Base-by-base conservation (phyloP, 768 basidiomycete genomes). In the Auricularia sp. region DNA sequence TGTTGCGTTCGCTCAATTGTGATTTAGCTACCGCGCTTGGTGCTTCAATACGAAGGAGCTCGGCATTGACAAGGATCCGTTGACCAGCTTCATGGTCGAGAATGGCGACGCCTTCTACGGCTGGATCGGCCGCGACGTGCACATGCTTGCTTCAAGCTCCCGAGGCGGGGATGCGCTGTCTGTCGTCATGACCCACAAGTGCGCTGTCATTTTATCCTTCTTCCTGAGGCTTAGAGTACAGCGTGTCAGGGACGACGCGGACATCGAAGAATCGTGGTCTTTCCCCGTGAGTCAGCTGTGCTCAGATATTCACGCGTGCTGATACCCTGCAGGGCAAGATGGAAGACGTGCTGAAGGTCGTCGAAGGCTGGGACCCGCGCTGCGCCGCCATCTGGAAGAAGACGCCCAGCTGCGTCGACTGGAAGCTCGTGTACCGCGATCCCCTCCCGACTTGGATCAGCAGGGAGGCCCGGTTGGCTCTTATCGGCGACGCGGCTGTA, bases 401-500 rank as follows among this genome's bases (percentile, higher is more conserved):
- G 63, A 71, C 69, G 18, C 68, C 71, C 3, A 67, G 70, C 54
- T 67, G 68, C 24, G 63, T 71, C 62, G 69, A 72, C 66, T 72
- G 71, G 71, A 72, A 72, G 63, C 64, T 72, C 44, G 68, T 71
- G n/a, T 70, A 66, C 65, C 69, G 70, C 39, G 70, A 69, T 35
- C 71, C 71, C 18, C 66, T 72, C 0, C 71, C 70, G 10, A 69
- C 67, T 3, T 75, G 73, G 64, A 67, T 73, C 45, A 71, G 68
- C 63, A 67, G 64, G 61, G 62, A 66, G 47, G 71, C 68, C 14
- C 66, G 66, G n/a, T 64, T 73, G 10, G 58, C 66, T 11, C 64
- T 75, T 45, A 70, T 73, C 56, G 75, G 75, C 11, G 69, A 76
- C 63, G 70, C 71, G 29, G 69, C 73, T 47, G 63, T 64, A 24